A percentile compares a stretch with the other conserved stretches of the same genome.
phyloP scores from a whole-genome alignment of 495 filamentous ascomycete species.

The Staphylotrichum longicolle region DNA sequence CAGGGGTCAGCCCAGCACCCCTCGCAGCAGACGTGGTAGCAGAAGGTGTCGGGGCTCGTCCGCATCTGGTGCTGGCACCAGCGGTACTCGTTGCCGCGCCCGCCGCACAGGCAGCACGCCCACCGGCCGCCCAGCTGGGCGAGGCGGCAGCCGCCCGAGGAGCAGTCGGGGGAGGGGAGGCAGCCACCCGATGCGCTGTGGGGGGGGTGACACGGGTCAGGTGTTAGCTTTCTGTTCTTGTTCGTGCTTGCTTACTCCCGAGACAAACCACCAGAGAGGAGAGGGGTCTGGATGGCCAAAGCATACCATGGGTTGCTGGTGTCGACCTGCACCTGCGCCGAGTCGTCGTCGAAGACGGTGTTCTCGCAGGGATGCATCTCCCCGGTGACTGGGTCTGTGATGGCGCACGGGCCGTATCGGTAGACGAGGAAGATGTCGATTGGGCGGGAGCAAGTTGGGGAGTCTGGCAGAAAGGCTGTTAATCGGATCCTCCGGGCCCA shows the following conservation, averaged over 20 bases:
- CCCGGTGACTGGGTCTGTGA: constrained; percentile 22
- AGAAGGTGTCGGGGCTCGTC: constrained; percentile 47
- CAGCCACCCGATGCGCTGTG: constrained; percentile 41
- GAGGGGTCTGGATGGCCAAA: not conserved
- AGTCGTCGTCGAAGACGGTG: constrained; percentile 28
- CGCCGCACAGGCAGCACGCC: constrained; percentile 44
- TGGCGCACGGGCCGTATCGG: constrained; percentile 37
- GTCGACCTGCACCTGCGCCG: constrained; percentile 28
- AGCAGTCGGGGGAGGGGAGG: constrained; percentile 42
- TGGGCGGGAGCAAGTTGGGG: constrained; percentile 37
- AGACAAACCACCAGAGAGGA: not conserved
- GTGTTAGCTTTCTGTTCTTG: not conserved
- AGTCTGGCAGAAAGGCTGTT: constrained; percentile 34
- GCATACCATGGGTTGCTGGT: constrained; percentile 35
- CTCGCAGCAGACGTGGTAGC: constrained; percentile 36
- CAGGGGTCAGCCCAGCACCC: constrained; percentile 27
- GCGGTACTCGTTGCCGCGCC: constrained; percentile 41
- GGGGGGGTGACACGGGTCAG: not conserved
- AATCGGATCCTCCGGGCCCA: not conserved
- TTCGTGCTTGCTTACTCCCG: not conserved
- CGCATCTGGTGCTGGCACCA: constrained; percentile 37
- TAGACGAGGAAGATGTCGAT: constrained; percentile 45
- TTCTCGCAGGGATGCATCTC: constrained; percentile 24
- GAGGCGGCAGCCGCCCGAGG: constrained; percentile 44
- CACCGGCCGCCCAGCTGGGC: constrained; percentile 43